Conservation (phyloP, 352 stramenopile genomes). For the Aphanomyces cochlioides region DNA sequence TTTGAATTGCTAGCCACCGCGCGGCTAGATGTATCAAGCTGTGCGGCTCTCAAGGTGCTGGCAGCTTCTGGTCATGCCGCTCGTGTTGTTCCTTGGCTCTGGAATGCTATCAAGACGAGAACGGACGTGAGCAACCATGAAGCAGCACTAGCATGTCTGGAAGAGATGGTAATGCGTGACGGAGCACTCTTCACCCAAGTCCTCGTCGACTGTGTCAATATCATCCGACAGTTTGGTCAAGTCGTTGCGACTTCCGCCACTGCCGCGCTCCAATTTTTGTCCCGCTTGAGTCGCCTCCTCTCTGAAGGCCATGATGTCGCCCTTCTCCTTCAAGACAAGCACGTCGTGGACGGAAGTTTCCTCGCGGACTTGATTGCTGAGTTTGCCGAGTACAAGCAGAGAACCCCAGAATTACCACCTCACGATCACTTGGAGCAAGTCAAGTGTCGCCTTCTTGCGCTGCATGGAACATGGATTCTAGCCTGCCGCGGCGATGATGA, state of each 20-base stretch:
- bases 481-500: slow-evolving; percentile 19
- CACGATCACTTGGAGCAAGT: slow-evolving; percentile 34
- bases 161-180: slow-evolving; percentile 10
- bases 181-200: neutral
- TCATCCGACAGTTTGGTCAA: neutral
- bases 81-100: slow-evolving; percentile 7
- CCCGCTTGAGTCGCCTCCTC: slow-evolving; percentile 22
- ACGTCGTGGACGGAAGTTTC: neutral
- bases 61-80: neutral
- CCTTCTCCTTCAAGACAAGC: neutral
- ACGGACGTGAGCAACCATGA: neutral
- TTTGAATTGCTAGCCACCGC: neutral
- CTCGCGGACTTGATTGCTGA: slow-evolving; percentile 7
- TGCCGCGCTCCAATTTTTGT: slow-evolving; percentile 23
- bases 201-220: slow-evolving; percentile 20
- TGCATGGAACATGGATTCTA: slow-evolving; percentile 56
- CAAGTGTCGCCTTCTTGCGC: slow-evolving; percentile 51
- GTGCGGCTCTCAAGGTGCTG: neutral
- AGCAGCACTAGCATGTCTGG: neutral
- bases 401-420: neutral
- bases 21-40: neutral
- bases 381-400: slow-evolving; percentile 16
- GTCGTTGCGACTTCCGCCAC: neutral
- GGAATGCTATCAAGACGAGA: slow-evolving; percentile 10
- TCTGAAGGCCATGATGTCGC: slow-evolving; percentile 17